Base-by-base conservation (phyloP, 495 filamentous ascomycete species). In the Thermothielavioides terrestris region DNA sequence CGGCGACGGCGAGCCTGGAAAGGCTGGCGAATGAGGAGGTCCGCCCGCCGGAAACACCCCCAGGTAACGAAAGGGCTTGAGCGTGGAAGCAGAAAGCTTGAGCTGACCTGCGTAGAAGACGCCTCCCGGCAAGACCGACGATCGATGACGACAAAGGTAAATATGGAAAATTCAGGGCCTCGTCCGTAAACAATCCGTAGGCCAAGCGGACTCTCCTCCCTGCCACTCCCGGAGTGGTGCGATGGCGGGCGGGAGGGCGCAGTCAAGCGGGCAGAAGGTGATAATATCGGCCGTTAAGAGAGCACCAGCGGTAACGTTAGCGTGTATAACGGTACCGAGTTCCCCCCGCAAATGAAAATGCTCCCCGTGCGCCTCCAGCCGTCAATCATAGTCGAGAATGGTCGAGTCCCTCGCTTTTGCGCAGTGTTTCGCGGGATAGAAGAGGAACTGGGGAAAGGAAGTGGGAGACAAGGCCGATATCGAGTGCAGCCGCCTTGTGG, bases 21-120 rank as follows among this genome's bases (percentile, higher is more conserved):
- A n/a, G 17, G 11, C 39, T 27, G 38, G 38, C 47, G 47, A 50
- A 50, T 50, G 47, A 12, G 46, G 25, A 30, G 35, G 40, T n/a
- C n/a, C n/a, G n/a, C n/a, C n/a, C n/a, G n/a, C n/a, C n/a, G n/a
- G n/a, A n/a, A n/a, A n/a, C n/a, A n/a, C n/a, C n/a, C n/a, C n/a
- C n/a, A n/a, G n/a, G n/a, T n/a, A n/a, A n/a, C n/a, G n/a, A n/a
- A n/a, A n/a, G n/a, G n/a, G n/a, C n/a, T n/a, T n/a, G n/a, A n/a
- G n/a, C n/a, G n/a, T n/a, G n/a, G n/a, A n/a, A n/a, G n/a, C n/a
- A n/a, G n/a, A n/a, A n/a, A n/a, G n/a, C n/a, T n/a, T n/a, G n/a
- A n/a, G n/a, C n/a, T n/a, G n/a, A n/a, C n/a, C n/a, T n/a, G n/a
- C n/a, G n/a, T n/a, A n/a, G n/a, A n/a, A n/a, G n/a, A n/a, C n/a